These are phyloP conservation scores for Ustanciosporium gigantosporum DNA, from an alignment of 1,284 basidiomycete species.

Conservation along the genomic window DNA sequence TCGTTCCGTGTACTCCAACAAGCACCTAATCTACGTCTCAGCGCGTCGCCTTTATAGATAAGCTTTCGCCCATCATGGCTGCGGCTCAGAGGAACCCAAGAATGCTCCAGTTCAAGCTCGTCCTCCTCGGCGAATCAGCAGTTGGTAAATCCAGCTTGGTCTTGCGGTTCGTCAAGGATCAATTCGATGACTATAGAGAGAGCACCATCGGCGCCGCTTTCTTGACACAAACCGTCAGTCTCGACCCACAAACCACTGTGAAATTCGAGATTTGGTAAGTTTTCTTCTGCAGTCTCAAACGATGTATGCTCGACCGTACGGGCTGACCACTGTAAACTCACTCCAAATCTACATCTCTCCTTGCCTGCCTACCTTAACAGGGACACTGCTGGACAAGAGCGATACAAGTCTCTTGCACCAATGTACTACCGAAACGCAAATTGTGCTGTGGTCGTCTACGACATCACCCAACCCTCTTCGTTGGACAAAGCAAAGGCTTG, in stretches of 20 bases:
- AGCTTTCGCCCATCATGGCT: too few species aligned
- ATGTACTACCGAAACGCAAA: slow-evolving; percentile 62
- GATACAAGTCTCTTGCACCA: slow-evolving; percentile 66
- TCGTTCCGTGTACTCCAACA: too few species aligned
- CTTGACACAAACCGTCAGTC: slow-evolving; percentile 88
- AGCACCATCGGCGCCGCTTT: slow-evolving; percentile 71
- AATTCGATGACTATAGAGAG: slow-evolving; percentile 95
- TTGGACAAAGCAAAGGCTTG: slow-evolving; percentile 95
- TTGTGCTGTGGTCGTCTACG: slow-evolving; percentile 59
- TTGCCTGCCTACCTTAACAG: too few species aligned
- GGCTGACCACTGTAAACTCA: too few species aligned
- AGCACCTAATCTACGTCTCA: too few species aligned
- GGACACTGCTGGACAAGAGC: slow-evolving; percentile 82
- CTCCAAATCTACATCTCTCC: too few species aligned
- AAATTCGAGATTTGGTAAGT: slow-evolving; percentile 95
- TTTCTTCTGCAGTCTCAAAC: too few species aligned
- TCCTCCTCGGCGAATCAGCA: slow-evolving; percentile 77
- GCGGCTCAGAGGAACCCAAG: slow-evolving; percentile 31
- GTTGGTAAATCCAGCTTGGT: slow-evolving; percentile 97
- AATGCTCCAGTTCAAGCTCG: slow-evolving; percentile 52
- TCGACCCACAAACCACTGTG: slow-evolving; percentile 85
- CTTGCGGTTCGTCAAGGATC: slow-evolving; percentile 91
- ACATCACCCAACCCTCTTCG: slow-evolving; percentile 63
- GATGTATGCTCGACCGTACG: too few species aligned
- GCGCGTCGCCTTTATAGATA: too few species aligned